These are phyloP conservation scores for Candida oleophila DNA, from an alignment of 805 yeast genomes.

Conservation along the genomic window DNA sequence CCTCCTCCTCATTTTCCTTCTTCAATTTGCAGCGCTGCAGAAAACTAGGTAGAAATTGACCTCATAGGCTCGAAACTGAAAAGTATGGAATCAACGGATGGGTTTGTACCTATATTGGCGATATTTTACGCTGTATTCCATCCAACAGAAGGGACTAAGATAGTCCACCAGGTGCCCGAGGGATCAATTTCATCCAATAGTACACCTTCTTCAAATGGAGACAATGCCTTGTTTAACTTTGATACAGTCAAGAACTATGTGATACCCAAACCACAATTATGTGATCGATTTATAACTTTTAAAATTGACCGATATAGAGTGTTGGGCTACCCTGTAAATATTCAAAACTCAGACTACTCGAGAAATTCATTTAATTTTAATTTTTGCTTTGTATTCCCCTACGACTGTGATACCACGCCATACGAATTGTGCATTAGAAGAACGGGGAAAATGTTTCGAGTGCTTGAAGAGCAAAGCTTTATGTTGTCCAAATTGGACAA, in stretches of 20 bases:
- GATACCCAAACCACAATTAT: conserved; percentile 89
- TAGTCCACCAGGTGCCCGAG: conserved; percentile 85
- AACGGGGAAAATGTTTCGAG: conserved; percentile 84
- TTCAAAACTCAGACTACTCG: conserved; percentile 71
- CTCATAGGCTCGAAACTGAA: no score
- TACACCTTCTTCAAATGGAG: background rate
- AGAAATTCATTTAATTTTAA: conserved; percentile 93
- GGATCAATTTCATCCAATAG: conserved; percentile 51
- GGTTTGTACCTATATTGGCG: conserved; percentile 87
- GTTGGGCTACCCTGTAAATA: conserved; percentile 85
- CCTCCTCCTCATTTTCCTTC: background rate
- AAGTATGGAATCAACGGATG: conserved; percentile 41
- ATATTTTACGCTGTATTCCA: conserved; percentile 90
- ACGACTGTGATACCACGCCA: conserved; percentile 76
- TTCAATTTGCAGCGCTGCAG: background rate
- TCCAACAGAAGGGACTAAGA: conserved; percentile 93
- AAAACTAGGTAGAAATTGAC: background rate
- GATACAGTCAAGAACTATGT: conserved; percentile 85
- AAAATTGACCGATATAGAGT: conserved; percentile 69
- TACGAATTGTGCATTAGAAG: conserved; percentile 84
- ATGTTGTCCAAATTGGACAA: conserved; percentile 56
- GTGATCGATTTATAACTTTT: conserved; percentile 76
- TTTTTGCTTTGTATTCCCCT: conserved; percentile 86
- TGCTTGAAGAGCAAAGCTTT: conserved; percentile 85
- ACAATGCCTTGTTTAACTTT: conserved; percentile 57